Percentiles rank a stretch among this genome's conserved stretches.
Evolutionary conservation across 1,284 basidiomycete genomes (phyloP).

Genomic region (Cerrena zonata): DNA sequence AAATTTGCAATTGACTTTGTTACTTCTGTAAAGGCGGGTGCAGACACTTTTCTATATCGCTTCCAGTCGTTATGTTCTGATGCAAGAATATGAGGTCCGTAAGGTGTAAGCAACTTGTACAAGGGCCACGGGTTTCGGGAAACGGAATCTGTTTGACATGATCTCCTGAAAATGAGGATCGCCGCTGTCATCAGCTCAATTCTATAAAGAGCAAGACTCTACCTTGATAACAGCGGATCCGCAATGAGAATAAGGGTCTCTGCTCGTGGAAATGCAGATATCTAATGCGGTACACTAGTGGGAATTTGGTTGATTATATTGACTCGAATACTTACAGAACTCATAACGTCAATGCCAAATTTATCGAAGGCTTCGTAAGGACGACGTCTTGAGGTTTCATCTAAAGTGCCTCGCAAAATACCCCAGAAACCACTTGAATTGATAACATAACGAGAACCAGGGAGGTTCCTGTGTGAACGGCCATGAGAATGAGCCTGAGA

Average conservation of each 20-base stretch:
- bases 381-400: conserved; percentile 14
- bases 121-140: conserved; percentile 29
- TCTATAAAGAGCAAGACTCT: neutral
- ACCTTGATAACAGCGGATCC: conserved; percentile 23
- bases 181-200: neutral
- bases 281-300: conserved; percentile 6
- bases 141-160: conserved; percentile 12
- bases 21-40: conserved; percentile 36
- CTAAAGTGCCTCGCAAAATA: conserved; percentile 18
- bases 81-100: conserved; percentile 47
- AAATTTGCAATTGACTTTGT: neutral
- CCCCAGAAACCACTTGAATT: conserved; percentile 18
- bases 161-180: conserved; percentile 11
- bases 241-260: conserved; percentile 19
- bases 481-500: neutral
- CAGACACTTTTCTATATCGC: conserved; percentile 42
- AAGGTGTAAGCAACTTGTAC: conserved; percentile 28
- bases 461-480: conserved; percentile 15
- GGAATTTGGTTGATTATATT: neutral
- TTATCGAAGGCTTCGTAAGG: conserved; percentile 19
- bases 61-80: conserved; percentile 55
- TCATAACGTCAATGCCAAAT: conserved; percentile 22
- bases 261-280: conserved; percentile 9
- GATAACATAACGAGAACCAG: conserved; percentile 21
- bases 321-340: conserved; percentile 18